phyloP scores from a whole-genome alignment of 768 basidiomycete genomes.

The Xanthoconium purpureum region DNA sequence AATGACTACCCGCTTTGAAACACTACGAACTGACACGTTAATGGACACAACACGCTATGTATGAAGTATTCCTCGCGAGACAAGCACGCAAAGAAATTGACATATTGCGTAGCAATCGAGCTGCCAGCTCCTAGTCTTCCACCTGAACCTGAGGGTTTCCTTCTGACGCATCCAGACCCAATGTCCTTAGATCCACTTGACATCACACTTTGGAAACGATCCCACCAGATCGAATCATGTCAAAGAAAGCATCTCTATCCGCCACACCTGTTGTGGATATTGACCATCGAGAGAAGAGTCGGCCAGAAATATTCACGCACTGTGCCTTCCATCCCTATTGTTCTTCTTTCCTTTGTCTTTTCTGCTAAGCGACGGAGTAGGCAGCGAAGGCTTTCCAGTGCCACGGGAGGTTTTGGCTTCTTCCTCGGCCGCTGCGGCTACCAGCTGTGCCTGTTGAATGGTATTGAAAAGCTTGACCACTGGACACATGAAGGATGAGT shows the following conservation, averaged over 20 bases:
- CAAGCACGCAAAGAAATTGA: too few species aligned
- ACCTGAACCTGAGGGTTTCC: too few species aligned
- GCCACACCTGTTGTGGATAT: slow-evolving; percentile 43
- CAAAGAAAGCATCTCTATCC: slow-evolving; percentile 73
- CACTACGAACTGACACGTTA: not conserved
- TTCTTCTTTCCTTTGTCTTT: slow-evolving; percentile 48
- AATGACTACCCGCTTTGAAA: slow-evolving; percentile 5
- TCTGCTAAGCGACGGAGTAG: slow-evolving; percentile 56
- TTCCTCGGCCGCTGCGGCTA: slow-evolving; percentile 49
- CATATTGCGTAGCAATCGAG: not conserved
- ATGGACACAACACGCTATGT: too few species aligned
- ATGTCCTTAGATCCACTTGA: not conserved
- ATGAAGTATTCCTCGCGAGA: too few species aligned
- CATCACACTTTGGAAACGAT: slow-evolving; percentile 65
- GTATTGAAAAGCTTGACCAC: slow-evolving; percentile 88
- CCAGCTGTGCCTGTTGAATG: slow-evolving; percentile 77
- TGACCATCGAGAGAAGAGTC: slow-evolving; percentile 1
- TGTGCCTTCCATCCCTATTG: slow-evolving; percentile 56
- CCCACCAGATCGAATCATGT: slow-evolving; percentile 79
- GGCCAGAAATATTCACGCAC: slow-evolving; percentile 36
- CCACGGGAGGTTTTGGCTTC: slow-evolving; percentile 62
- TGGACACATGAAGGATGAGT: slow-evolving; percentile 16
- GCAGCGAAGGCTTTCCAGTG: slow-evolving; percentile 68
- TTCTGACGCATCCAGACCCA: too few species aligned
- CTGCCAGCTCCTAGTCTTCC: too few species aligned